phyloP scores from a whole-genome alignment of 1,284 basidiomycete species.

The Moniliophthora roreri region DNA sequence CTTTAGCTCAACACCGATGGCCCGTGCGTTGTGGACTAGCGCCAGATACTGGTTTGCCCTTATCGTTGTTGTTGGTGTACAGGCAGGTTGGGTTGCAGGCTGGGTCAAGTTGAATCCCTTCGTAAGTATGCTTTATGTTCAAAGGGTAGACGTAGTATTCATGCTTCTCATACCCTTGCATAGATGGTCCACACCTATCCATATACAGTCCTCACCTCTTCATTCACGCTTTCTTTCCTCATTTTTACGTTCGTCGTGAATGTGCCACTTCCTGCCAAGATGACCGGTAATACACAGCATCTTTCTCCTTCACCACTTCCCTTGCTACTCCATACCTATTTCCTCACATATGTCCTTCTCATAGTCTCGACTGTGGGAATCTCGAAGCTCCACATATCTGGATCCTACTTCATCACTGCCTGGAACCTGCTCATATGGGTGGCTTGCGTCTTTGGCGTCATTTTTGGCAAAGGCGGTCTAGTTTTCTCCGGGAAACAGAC shows the following conservation, averaged over 20 bases:
- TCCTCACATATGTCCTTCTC: constrained; percentile 58
- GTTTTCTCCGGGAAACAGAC: constrained; percentile 15
- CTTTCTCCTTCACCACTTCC: constrained; percentile 25
- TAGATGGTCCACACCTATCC: constrained; percentile 64
- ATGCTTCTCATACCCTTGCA: neutral
- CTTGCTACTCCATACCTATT: constrained; percentile 47
- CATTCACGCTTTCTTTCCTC: constrained; percentile 51
- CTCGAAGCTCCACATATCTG: constrained; percentile 44
- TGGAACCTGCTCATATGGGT: constrained; percentile 55
- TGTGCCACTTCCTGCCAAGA: constrained; percentile 27
- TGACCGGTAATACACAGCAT: constrained; percentile 11
- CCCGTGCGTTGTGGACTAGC: constrained; percentile 38
- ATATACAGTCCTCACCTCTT: constrained; percentile 49
- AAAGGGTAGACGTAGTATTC: neutral
- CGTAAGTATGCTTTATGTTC: constrained; percentile 42
- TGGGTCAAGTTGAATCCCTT: constrained; percentile 61
- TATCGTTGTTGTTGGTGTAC: constrained; percentile 40
- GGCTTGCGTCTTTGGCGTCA: constrained; percentile 42
- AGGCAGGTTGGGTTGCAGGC: constrained; percentile 46
- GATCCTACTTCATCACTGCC: constrained; percentile 54
- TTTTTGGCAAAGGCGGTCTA: constrained; percentile 16
- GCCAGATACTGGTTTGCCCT: constrained; percentile 62
- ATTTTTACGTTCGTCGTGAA: constrained; percentile 38
- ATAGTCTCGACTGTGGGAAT: constrained; percentile 47
- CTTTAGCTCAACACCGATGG: neutral